Conservation (phyloP, 106 monocot species). For the Allium cepa region DNA sequence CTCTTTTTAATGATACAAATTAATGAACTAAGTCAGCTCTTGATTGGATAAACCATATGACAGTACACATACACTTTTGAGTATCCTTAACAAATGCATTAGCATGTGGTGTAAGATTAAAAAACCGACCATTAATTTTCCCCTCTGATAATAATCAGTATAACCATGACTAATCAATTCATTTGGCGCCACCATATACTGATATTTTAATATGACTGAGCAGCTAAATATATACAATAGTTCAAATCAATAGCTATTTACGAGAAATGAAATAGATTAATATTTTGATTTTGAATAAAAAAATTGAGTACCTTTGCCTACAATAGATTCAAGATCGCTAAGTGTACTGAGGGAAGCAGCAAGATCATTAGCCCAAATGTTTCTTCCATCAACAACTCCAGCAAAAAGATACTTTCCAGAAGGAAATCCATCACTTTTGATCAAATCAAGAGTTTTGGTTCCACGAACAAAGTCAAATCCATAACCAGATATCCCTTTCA, state of each 20-base stretch:
- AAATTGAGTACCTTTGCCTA: constrained; percentile 10
- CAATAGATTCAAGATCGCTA: constrained; percentile 8
- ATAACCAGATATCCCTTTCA: constrained; percentile 12
- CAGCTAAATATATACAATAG: too few relatives aligned
- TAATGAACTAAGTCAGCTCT: too few relatives aligned
- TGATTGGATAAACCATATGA: too few relatives aligned
- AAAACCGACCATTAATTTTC: too few relatives aligned
- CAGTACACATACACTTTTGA: too few relatives aligned
- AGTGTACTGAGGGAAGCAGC: constrained; percentile 3
- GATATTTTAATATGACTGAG: too few relatives aligned
- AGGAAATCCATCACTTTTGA: constrained; percentile 13
- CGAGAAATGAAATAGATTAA: not conserved
- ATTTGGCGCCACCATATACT: not conserved
- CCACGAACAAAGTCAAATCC: constrained; percentile 16
- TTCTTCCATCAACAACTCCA: constrained; percentile 16
- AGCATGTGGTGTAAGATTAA: too few relatives aligned
- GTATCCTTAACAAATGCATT: too few relatives aligned
- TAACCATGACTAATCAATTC: not conserved
- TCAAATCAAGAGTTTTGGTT: constrained; percentile 14
- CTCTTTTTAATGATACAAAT: not conserved
- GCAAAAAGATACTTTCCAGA: constrained; percentile 17
- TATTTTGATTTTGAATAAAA: not conserved
- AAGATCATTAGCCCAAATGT: constrained; percentile 17
- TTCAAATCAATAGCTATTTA: too few relatives aligned
- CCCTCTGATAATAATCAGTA: too few relatives aligned